phyloP scores from a whole-genome alignment of 2,329 filamentous ascomycete species.

The Xylariaceae sp. region DNA sequence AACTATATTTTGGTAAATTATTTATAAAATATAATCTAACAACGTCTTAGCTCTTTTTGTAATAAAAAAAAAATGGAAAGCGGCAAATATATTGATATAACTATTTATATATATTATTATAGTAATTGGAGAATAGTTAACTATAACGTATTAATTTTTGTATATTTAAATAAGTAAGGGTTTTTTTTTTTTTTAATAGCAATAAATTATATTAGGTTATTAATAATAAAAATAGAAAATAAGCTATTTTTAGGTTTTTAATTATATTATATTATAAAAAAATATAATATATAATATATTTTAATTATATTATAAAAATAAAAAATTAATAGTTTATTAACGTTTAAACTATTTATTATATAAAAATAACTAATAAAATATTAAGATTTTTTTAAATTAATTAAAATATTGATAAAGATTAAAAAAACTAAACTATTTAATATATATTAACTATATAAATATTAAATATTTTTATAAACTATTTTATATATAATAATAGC shows the following conservation, averaged over 20 bases:
- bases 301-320: background rate
- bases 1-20: background rate
- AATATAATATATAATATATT: background rate
- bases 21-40: background rate
- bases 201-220: no score
- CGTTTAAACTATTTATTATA: background rate
- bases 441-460: no score
- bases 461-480: no score
- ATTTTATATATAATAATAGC: no score
- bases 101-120: background rate
- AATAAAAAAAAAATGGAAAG: background rate
- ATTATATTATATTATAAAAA: background rate
- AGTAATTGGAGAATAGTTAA: background rate
- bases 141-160: background rate
- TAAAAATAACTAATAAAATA: background rate
- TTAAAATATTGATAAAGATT: background rate
- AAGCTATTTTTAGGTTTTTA: background rate
- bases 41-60: background rate
- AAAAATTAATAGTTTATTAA: background rate
- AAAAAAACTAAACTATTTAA: background rate
- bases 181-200: no score
- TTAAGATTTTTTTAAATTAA: background rate
- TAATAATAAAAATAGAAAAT: background rate
- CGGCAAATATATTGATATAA: no score
- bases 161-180: background rate